Evolutionary conservation across 768 basidiomycete species (phyloP).

Genomic region (Dentipellis sp.): DNA sequence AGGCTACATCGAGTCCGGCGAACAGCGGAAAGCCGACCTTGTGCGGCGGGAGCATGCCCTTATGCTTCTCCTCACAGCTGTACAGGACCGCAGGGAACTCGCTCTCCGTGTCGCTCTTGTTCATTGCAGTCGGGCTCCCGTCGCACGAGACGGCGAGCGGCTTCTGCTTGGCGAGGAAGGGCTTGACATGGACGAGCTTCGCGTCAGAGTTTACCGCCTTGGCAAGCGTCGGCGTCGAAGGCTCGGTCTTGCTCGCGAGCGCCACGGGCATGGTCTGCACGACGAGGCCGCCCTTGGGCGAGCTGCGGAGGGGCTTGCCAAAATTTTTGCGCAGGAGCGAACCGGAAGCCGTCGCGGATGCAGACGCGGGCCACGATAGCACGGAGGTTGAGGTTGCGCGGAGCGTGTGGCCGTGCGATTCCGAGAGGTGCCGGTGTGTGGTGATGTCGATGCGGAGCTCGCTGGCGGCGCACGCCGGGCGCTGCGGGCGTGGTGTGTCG

Average conservation of each 20-base stretch:
- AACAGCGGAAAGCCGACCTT: conserved; percentile 57
- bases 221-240: conserved; percentile 62
- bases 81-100: conserved; percentile 69
- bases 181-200: conserved; percentile 87
- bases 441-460: neutral
- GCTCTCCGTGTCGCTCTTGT: conserved; percentile 71
- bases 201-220: conserved; percentile 92
- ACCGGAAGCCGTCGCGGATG: conserved; percentile 23
- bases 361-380: conserved; percentile 3
- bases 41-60: conserved; percentile 42
- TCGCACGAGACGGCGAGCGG: conserved; percentile 89
- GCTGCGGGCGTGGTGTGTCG: conserved; percentile 11
- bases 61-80: conserved; percentile 21
- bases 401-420: conserved; percentile 10
- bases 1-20: conserved; percentile 19
- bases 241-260: conserved; percentile 57
- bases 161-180: conserved; percentile 92
- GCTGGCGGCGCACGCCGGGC: neutral
- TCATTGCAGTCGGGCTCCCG: conserved; percentile 81
- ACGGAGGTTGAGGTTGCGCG: neutral
- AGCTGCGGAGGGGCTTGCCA: conserved; percentile 87
- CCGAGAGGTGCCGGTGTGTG: conserved; percentile 8
- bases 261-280: conserved; percentile 35
- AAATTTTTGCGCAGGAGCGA: conserved; percentile 82
- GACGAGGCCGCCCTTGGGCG: conserved; percentile 66